A percentile compares a stretch with the other conserved stretches of the same genome.
Conservation (phyloP, 345 rosid genomes). For the Camelina neglecta region DNA sequence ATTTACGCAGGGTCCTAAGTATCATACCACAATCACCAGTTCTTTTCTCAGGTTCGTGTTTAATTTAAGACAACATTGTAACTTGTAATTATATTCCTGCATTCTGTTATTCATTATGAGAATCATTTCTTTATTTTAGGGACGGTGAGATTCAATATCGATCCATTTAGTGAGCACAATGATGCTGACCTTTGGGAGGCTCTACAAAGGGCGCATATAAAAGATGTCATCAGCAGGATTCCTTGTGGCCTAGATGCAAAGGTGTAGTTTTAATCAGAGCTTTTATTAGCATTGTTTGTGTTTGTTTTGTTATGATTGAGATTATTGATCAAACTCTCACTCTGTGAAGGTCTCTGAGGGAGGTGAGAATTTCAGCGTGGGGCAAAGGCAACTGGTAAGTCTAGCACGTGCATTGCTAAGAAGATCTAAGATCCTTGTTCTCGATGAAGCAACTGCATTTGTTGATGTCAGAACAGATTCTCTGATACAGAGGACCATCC, state of each 20-base stretch:
- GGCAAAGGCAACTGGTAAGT: conserved; percentile 92
- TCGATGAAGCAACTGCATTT: conserved; percentile 96
- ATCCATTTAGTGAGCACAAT: conserved; percentile 83
- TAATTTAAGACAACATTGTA: neutral
- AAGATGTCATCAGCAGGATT: conserved; percentile 76
- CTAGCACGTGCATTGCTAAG: conserved; percentile 87
- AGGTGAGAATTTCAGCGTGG: conserved; percentile 94
- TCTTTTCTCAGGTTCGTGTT: conserved; percentile 80
- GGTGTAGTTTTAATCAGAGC: conserved; percentile 45
- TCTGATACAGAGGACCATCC: conserved; percentile 83
- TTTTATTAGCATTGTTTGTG: too few relatives aligned
- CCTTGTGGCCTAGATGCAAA: conserved; percentile 73
- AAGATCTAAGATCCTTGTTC: conserved; percentile 90
- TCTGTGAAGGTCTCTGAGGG: conserved; percentile 70
- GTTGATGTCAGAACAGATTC: conserved; percentile 94
- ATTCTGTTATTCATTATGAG: conserved; percentile 9
- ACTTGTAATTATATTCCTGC: conserved; percentile 1
- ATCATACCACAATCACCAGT: conserved; percentile 95
- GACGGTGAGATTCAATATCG: conserved; percentile 87
- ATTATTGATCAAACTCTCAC: neutral
- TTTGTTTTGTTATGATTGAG: too few relatives aligned
- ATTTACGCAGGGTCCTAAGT: conserved; percentile 78
- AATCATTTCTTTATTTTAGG: conserved; percentile 51
- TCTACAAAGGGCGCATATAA: conserved; percentile 81
- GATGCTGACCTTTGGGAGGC: conserved; percentile 97